Evolutionary conservation across 2,329 filamentous ascomycete genomes (phyloP).

Genomic region (Epichloe gansuensis): DNA sequence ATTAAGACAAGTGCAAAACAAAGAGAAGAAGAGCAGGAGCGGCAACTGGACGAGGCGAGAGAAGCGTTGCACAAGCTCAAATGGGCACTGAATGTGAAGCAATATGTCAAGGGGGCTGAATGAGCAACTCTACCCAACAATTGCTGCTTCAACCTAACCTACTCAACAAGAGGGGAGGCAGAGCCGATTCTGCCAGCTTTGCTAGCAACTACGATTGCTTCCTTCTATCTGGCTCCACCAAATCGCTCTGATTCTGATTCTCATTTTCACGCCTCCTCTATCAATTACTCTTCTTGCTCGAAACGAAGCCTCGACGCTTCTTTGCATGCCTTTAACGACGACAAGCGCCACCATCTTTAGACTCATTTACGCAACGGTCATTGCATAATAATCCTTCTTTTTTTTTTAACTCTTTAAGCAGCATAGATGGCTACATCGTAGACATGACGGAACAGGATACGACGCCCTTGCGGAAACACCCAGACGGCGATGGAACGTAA

Average conservation of each 20-base stretch:
- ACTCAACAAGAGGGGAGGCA: neutral
- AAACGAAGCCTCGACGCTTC: neutral
- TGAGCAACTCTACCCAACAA: slow-evolving; percentile 14
- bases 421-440: slow-evolving; percentile 2
- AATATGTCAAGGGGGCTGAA: slow-evolving; percentile 42
- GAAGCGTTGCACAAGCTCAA: slow-evolving; percentile 53
- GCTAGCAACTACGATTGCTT: neutral
- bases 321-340: neutral
- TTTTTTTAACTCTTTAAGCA: slow-evolving; percentile 1
- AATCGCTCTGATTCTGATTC: too few relatives aligned
- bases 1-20: slow-evolving; percentile 45
- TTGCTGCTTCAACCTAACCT: neutral
- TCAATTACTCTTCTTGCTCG: neutral
- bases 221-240: neutral
- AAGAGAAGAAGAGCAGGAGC: slow-evolving; percentile 49
- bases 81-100: slow-evolving; percentile 59
- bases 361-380: neutral
- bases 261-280: too few relatives aligned
- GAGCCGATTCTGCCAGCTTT: neutral
- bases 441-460: slow-evolving; percentile 6
- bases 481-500: slow-evolving; percentile 1
- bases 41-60: slow-evolving; percentile 43
- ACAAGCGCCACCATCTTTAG: neutral
- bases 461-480: neutral
- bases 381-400: neutral